These are phyloP conservation scores for Cordyceps cateniannulata DNA, from an alignment of 2,329 filamentous ascomycete species.

Conservation along the genomic window DNA sequence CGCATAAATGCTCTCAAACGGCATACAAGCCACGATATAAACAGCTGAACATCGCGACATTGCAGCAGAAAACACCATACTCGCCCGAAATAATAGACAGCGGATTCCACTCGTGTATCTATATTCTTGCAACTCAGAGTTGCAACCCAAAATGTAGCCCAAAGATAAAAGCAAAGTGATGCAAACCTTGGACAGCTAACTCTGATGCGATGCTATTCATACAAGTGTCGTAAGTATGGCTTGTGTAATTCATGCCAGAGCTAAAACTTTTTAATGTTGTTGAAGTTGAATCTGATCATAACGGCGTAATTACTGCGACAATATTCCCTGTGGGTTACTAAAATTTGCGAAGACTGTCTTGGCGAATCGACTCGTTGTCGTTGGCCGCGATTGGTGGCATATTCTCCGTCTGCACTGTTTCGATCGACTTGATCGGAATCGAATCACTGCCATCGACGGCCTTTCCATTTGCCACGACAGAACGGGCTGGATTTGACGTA, in stretches of 20 bases:
- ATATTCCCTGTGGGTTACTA: constrained; percentile 11
- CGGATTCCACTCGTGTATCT: constrained; percentile 1
- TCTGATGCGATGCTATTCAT: constrained; percentile 15
- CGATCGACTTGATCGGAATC: constrained; percentile 11
- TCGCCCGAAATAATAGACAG: neutral
- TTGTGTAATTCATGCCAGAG: constrained; percentile 13
- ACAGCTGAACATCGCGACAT: neutral
- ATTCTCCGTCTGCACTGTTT: constrained; percentile 31
- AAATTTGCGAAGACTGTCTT: constrained; percentile 13
- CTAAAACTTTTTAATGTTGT: constrained; percentile 14
- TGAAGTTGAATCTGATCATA: constrained; percentile 9
- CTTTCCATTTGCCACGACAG: constrained; percentile 22
- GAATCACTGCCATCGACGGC: constrained; percentile 19
- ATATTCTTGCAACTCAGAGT: constrained; percentile 1
- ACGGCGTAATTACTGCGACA: constrained; percentile 9
- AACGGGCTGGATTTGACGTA: constrained; percentile 27
- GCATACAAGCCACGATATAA: neutral
- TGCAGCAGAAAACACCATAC: neutral
- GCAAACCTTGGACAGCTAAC: constrained; percentile 11
- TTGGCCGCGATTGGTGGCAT: constrained; percentile 27
- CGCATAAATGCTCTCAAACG: neutral
- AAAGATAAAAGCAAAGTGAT: constrained; percentile 5
- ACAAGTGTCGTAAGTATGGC: constrained; percentile 15
- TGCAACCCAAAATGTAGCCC: constrained; percentile 4
- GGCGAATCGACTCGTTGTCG: neutral